phyloP scores from a whole-genome alignment of 768 basidiomycete species.

The Xerocomus potaroensis region DNA sequence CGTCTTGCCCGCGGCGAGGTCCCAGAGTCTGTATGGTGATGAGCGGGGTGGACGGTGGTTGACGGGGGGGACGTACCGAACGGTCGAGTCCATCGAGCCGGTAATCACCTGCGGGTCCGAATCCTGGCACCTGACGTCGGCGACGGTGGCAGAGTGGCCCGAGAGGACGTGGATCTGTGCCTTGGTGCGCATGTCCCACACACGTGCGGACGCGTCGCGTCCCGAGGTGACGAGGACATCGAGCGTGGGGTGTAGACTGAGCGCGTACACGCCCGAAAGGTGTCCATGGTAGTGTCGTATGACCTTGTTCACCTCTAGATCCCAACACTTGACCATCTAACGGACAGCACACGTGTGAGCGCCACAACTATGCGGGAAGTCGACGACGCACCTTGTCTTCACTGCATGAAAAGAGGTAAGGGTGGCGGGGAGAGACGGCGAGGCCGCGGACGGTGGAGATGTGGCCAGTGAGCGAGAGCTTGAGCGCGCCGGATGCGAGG shows the following conservation, averaged over 20 bases:
- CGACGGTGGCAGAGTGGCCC: conserved; percentile 93
- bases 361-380: no score
- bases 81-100: conserved; percentile 96
- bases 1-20: conserved; percentile 95
- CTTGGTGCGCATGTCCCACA: conserved; percentile 99
- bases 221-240: conserved; percentile 94
- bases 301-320: conserved; percentile 97
- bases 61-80: conserved; percentile 53
- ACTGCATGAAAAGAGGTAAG: conserved; percentile 95
- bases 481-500: conserved; percentile 93
- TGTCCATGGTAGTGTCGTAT: conserved; percentile 99
- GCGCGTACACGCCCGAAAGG: conserved; percentile 93
- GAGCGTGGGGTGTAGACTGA: conserved; percentile 91
- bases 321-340: conserved; percentile 99
- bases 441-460: conserved; percentile 95
- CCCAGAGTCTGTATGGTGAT: conserved; percentile 69
- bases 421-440: conserved; percentile 89
- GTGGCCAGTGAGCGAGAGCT: conserved; percentile 94
- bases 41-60: background rate
- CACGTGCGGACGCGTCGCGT: conserved; percentile 93
- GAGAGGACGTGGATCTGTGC: conserved; percentile 90
- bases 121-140: conserved; percentile 94
- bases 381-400: conserved; percentile 92
- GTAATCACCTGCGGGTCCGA: conserved; percentile 98
- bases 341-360: background rate